Evolutionary conservation across 2,329 filamentous ascomycete genomes (phyloP).

Genomic region (Sporothrix brasiliensis): DNA sequence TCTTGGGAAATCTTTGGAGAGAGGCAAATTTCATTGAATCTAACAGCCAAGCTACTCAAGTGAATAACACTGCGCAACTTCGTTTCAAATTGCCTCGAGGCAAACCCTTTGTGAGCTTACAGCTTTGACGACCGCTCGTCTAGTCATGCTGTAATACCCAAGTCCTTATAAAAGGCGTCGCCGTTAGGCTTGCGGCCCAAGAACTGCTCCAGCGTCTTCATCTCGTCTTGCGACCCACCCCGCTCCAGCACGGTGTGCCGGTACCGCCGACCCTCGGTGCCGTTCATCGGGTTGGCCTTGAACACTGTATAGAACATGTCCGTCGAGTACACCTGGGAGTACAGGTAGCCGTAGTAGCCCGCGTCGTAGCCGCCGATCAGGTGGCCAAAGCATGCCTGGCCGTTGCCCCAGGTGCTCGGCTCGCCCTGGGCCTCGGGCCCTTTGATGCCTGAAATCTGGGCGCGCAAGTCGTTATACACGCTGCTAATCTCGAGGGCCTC

Average conservation of each 20-base stretch:
- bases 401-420: constrained; percentile 69
- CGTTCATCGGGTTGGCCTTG: constrained; percentile 76
- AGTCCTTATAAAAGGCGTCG: constrained; percentile 78
- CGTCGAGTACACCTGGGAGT: constrained; percentile 76
- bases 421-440: constrained; percentile 70
- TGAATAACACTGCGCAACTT: no score
- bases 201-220: constrained; percentile 77
- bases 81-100: no score
- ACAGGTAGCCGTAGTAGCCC: constrained; percentile 77
- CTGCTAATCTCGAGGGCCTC: constrained; percentile 66
- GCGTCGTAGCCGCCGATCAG: constrained; percentile 84
- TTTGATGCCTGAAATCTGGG: constrained; percentile 71
- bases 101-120: not conserved
- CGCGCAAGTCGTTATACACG: constrained; percentile 72
- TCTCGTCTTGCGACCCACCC: constrained; percentile 78
- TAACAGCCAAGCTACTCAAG: no score
- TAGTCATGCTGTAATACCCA: constrained; percentile 54
- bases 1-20: no score
- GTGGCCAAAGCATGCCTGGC: constrained; percentile 79
- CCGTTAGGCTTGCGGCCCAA: constrained; percentile 74
- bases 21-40: no score
- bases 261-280: constrained; percentile 72
- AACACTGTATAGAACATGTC: constrained; percentile 88
- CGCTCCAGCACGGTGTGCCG: constrained; percentile 76
- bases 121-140: constrained; percentile 16